Evolutionary conservation across 106 monocot genomes (phyloP).

Genomic region (Dioscorea alata): DNA sequence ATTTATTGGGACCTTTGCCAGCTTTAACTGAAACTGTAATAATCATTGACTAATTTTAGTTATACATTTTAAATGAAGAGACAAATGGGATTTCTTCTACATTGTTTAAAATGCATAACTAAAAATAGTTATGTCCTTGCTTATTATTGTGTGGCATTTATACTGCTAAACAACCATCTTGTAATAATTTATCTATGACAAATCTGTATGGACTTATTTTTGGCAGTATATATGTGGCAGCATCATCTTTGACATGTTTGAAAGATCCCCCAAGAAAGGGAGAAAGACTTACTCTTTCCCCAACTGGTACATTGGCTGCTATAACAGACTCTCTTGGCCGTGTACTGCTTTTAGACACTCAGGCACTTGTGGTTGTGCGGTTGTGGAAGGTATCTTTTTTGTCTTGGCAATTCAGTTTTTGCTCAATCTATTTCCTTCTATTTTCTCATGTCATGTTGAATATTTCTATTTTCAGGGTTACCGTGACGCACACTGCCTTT

Average conservation of each 20-base stretch:
- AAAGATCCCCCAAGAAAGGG: conserved; percentile 94
- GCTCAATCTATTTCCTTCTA: neutral
- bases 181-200: conserved; percentile 2
- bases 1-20: too few relatives aligned
- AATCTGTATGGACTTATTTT: conserved; percentile 20
- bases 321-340: conserved; percentile 96
- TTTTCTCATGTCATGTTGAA: conserved; percentile 1
- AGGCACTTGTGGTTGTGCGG: conserved; percentile 90
- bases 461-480: conserved; percentile 60
- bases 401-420: neutral
- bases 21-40: too few relatives aligned
- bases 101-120: too few relatives aligned
- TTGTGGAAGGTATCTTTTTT: conserved; percentile 77
- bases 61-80: too few relatives aligned
- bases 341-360: conserved; percentile 83
- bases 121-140: too few relatives aligned
- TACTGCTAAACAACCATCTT: too few relatives aligned
- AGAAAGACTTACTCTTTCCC: conserved; percentile 80
- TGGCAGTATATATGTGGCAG: conserved; percentile 53
- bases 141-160: too few relatives aligned
- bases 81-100: too few relatives aligned
- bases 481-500: conserved; percentile 91
- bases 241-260: conserved; percentile 82
- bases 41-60: too few relatives aligned
- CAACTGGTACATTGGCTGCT: conserved; percentile 90